Evolutionary conservation across 129 eudicot species (phyloP), one percentile per base, ranked within the genome.

Genomic region (Apium graveolens): DNA sequence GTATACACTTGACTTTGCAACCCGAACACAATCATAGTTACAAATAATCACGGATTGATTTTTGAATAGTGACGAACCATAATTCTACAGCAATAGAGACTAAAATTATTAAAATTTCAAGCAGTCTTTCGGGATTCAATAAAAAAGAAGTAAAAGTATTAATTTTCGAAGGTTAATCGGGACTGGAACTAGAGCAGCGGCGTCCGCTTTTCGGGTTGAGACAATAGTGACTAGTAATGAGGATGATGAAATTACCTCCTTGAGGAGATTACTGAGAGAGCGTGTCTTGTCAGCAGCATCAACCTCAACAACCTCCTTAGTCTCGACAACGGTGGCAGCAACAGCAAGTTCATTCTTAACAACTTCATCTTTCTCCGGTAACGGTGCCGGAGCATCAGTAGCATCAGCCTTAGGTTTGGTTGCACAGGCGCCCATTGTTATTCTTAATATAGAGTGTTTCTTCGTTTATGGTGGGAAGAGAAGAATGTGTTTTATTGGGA

Each of bases 201-300:
- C 2, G 3, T 35, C 37, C 1, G 45, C 11, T 42, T 42, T 42
- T 11, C 13, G 12, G 45, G 12, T 42, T 42, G 2, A 11, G 4
- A 2, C 2, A 42, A 42, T 42, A 42, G 0, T 42, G 45, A 42
- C 13, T 42, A 42, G 13, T 42, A 42, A 48, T 4, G 51, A 46
- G n/a, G 57, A 49, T 17, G 57, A 49, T 5, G 35, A 39, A 73
- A 42, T n/a, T 73, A 73, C 75, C 85, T 73, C 82, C 21, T 78
- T 72, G 70, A 82, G 46, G 69, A 82, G 74, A 57, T 74, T 63
- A 18, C 85, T 80, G 4, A 82, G 85, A 55, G 85, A 82, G 31
- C 76, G 85, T 53, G 13, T 44, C 37, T 73, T 78, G 49, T 78
- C 62, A 60, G 31, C 32, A 60, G 32, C 68, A 60, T 3, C 32